Evolutionary conservation across 2,329 filamentous ascomycete species (phyloP).

Genomic region (Phialophora macrospora): DNA sequence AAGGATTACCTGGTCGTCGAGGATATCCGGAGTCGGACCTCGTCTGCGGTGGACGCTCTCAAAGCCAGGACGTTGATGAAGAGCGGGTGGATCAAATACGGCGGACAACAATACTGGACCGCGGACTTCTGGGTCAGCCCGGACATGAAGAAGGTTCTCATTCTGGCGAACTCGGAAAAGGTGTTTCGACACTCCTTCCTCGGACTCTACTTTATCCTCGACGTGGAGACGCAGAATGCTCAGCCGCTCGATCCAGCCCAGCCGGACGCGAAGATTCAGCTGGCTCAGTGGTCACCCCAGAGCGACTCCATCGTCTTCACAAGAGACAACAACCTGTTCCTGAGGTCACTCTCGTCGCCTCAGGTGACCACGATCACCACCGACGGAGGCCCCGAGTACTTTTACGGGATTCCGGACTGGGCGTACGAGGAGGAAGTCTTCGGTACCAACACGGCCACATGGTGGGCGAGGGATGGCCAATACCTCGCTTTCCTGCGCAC

Average conservation of each 20-base stretch:
- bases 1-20: conserved; percentile 84
- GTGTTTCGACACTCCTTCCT: conserved; percentile 92
- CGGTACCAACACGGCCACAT: conserved; percentile 77
- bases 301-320: conserved; percentile 91
- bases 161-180: conserved; percentile 72
- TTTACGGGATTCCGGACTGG: conserved; percentile 97
- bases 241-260: conserved; percentile 76
- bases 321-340: conserved; percentile 84
- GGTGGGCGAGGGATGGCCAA: conserved; percentile 92
- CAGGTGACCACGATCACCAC: conserved; percentile 74
- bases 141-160: conserved; percentile 81
- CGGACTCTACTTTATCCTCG: conserved; percentile 87
- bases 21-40: conserved; percentile 70
- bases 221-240: conserved; percentile 78
- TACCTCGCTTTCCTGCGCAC: conserved; percentile 91
- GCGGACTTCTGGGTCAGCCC: conserved; percentile 73
- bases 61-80: conserved; percentile 77
- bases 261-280: conserved; percentile 70
- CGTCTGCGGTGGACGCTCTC: conserved; percentile 45
- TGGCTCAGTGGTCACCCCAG: conserved; percentile 86
- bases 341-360: conserved; percentile 69
- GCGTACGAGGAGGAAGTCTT: conserved; percentile 93
- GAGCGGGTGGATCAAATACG: conserved; percentile 64
- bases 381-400: conserved; percentile 85
- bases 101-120: conserved; percentile 61